Conservation (phyloP, 257 asterid genomes). For the Primulina huaijiensis region DNA sequence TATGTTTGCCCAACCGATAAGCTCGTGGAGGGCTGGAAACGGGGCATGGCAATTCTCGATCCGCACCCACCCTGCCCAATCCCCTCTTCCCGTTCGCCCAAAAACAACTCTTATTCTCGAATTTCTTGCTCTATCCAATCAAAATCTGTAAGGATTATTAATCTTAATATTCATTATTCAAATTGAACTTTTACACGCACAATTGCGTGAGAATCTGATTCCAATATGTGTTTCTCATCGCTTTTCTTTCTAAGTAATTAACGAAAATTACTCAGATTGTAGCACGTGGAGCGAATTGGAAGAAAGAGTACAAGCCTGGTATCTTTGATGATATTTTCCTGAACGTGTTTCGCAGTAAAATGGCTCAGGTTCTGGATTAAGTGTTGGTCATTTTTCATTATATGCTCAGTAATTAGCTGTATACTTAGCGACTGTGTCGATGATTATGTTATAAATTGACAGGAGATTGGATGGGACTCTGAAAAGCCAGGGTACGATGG, state of each 20-base stretch:
- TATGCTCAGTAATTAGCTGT: not conserved
- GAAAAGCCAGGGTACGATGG: slow-evolving; percentile 79
- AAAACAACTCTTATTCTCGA: slow-evolving; percentile 25
- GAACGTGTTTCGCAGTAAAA: slow-evolving; percentile 61
- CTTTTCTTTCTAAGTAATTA: not conserved
- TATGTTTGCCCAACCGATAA: too few species aligned
- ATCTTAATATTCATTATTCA: not conserved
- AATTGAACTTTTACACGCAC: not conserved
- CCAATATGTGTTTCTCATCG: not conserved
- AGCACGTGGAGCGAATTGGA: slow-evolving; percentile 31
- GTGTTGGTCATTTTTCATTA: not conserved
- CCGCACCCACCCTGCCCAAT: slow-evolving; percentile 32
- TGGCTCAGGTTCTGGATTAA: slow-evolving; percentile 54
- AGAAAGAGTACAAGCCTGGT: slow-evolving; percentile 45
- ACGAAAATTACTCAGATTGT: slow-evolving; percentile 28
- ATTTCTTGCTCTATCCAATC: slow-evolving; percentile 33
- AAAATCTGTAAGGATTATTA: slow-evolving; percentile 26
- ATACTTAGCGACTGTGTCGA: not conserved
- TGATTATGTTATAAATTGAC: slow-evolving; percentile 19
- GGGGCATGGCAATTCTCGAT: slow-evolving; percentile 37
- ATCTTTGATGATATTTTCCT: slow-evolving; percentile 54
- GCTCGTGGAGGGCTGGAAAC: not conserved
- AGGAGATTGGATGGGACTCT: slow-evolving; percentile 88
- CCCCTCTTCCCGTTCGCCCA: slow-evolving; percentile 29
- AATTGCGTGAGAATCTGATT: not conserved